phyloP scores from a whole-genome alignment of 1,284 basidiomycete species.

The Marasmius sp. region DNA sequence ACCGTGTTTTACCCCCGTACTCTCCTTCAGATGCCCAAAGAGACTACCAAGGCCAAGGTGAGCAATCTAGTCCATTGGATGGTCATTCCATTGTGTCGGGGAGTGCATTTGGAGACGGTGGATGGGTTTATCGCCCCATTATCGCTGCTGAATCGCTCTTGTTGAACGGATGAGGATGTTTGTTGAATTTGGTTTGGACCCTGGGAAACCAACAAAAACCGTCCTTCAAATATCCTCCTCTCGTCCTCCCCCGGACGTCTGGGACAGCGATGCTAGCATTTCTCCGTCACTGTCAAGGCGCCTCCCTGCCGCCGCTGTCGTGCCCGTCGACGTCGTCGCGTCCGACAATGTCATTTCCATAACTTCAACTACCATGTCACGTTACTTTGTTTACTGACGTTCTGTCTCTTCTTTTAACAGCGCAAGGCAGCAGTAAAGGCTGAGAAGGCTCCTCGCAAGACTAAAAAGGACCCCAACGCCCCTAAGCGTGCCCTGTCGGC shows the following conservation, averaged over 20 bases:
- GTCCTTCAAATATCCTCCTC: background rate
- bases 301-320: background rate
- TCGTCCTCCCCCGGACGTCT: background rate
- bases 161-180: background rate
- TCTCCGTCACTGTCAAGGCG: background rate
- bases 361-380: background rate
- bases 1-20: conserved; percentile 17
- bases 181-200: background rate
- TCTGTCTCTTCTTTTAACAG: conserved; percentile 32
- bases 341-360: background rate
- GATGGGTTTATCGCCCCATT: conserved; percentile 1
- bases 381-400: conserved; percentile 4
- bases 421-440: conserved; percentile 76
- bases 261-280: too few species aligned
- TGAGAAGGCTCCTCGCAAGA: conserved; percentile 54
- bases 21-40: conserved; percentile 76
- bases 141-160: conserved; percentile 2
- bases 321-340: background rate
- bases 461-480: conserved; percentile 79
- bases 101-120: conserved; percentile 13
- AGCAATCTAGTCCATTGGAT: conserved; percentile 22
- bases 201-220: background rate
- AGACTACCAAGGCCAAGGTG: conserved; percentile 75
- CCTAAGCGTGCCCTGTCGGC: conserved; percentile 92
- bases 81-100: conserved; percentile 15